phyloP scores from a whole-genome alignment of 2,329 filamentous ascomycete species.

The Rhinocladiella similis region DNA sequence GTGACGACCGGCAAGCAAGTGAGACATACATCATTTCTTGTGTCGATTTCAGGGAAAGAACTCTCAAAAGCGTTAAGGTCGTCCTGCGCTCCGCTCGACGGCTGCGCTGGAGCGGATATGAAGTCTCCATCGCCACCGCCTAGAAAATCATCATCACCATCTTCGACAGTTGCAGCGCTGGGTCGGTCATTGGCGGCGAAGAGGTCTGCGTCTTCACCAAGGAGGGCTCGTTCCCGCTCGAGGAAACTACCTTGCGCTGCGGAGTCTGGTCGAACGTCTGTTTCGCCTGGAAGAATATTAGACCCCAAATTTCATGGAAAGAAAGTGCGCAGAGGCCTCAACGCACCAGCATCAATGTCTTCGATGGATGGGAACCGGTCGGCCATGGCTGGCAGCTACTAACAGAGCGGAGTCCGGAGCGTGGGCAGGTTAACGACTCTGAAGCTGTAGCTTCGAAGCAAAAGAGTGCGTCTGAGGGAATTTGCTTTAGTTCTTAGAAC shows the following conservation, averaged over 20 bases:
- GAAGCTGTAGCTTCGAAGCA: neutral
- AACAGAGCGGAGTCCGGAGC: neutral
- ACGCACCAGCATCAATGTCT: slow-evolving; percentile 66
- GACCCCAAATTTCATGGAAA: neutral
- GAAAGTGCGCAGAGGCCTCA: neutral
- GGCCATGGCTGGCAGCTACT: slow-evolving; percentile 56
- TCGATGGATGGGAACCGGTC: slow-evolving; percentile 78
- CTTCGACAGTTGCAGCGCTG: slow-evolving; percentile 60
- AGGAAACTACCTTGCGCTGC: slow-evolving; percentile 76
- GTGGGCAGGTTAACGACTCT: neutral
- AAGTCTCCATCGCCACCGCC: slow-evolving; percentile 52
- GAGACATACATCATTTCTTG: slow-evolving; percentile 65
- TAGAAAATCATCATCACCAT: slow-evolving; percentile 68
- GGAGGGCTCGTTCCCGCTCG: slow-evolving; percentile 80
- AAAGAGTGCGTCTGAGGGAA: no score
- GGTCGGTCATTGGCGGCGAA: slow-evolving; percentile 76
- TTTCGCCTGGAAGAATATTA: slow-evolving; percentile 30
- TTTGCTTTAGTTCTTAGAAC: neutral
- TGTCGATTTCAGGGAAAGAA: slow-evolving; percentile 83
- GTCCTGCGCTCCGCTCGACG: slow-evolving; percentile 40
- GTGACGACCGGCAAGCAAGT: neutral
- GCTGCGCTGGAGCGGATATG: slow-evolving; percentile 30
- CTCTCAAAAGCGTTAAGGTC: slow-evolving; percentile 70
- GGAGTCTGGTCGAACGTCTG: slow-evolving; percentile 24
- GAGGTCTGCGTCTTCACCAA: slow-evolving; percentile 91